A percentile compares a stretch with the other conserved stretches of the same genome.
phyloP scores from a whole-genome alignment of 2,329 filamentous ascomycete genomes.

The Colletotrichum chlorophyti region DNA sequence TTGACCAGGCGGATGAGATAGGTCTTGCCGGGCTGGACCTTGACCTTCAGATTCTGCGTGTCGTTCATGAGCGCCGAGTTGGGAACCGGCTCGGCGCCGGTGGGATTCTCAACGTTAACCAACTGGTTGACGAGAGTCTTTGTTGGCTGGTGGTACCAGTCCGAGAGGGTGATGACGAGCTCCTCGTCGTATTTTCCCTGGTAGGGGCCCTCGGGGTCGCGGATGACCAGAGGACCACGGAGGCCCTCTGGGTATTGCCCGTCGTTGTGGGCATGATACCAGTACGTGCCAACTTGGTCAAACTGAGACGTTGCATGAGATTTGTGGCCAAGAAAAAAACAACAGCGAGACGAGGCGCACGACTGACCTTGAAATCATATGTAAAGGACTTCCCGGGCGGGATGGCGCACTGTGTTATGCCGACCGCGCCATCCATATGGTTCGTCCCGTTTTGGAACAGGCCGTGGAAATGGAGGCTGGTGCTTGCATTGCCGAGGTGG shows the following conservation, averaged over 20 bases:
- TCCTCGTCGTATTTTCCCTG: conserved; percentile 58
- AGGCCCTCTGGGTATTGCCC: conserved; percentile 66
- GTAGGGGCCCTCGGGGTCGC: conserved; percentile 58
- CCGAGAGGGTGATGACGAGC: conserved; percentile 61
- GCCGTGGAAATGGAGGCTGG: conserved; percentile 67
- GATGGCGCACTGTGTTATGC: conserved; percentile 64
- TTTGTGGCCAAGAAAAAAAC: not conserved
- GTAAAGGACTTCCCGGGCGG: conserved; percentile 58
- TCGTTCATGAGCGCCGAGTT: conserved; percentile 61
- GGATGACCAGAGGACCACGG: conserved; percentile 61
- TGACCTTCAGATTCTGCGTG: conserved; percentile 48
- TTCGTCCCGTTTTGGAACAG: conserved; percentile 64
- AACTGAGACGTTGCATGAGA: conserved; percentile 14
- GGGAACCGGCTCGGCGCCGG: conserved; percentile 62
- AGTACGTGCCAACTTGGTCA: conserved; percentile 50
- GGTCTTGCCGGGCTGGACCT: conserved; percentile 54
- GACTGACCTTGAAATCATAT: conserved; percentile 62
- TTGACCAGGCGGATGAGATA: conserved; percentile 63
- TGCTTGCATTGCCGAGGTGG: conserved; percentile 56
- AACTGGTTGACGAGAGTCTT: conserved; percentile 53
- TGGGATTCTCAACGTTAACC: conserved; percentile 52
- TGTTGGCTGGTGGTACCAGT: conserved; percentile 68
- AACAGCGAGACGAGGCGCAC: no score
- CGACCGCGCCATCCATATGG: conserved; percentile 65
- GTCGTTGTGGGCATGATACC: conserved; percentile 59